These are phyloP conservation scores for Cadophora luteo-olivacea DNA, from an alignment of 2,329 filamentous ascomycete genomes.

Conservation along the genomic window DNA sequence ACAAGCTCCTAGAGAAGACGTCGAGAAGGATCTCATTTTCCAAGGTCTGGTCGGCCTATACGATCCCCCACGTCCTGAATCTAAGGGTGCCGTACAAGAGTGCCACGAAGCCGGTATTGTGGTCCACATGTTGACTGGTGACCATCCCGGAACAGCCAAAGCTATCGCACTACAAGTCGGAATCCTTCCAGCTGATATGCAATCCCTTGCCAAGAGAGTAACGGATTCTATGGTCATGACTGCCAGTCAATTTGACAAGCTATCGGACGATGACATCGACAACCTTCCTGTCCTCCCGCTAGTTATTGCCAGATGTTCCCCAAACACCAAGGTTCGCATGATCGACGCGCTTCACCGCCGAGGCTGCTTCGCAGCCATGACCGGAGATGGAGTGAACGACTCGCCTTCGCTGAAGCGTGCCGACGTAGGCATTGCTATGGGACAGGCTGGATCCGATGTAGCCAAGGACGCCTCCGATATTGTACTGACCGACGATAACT, in stretches of 20 bases:
- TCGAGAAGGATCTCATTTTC: constrained; percentile 74
- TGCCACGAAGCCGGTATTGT: constrained; percentile 72
- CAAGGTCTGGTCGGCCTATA: constrained; percentile 70
- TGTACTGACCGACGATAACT: constrained; percentile 74
- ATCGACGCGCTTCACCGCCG: constrained; percentile 85
- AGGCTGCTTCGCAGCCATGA: constrained; percentile 65
- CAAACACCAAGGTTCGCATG: constrained; percentile 89
- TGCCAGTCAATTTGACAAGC: constrained; percentile 78
- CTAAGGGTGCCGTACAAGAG: constrained; percentile 61
- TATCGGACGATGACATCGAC: constrained; percentile 79
- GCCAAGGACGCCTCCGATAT: constrained; percentile 67
- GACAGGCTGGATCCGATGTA: constrained; percentile 65
- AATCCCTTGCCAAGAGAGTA: constrained; percentile 64
- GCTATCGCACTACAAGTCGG: constrained; percentile 82
- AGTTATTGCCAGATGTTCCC: constrained; percentile 84
- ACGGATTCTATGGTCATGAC: constrained; percentile 76
- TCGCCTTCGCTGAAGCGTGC: constrained; percentile 61
- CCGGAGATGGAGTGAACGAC: constrained; percentile 54
- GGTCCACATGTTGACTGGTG: constrained; percentile 83
- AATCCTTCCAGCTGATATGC: constrained; percentile 71
- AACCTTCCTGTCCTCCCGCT: constrained; percentile 75
- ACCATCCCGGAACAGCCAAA: constrained; percentile 78
- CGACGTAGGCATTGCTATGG: constrained; percentile 73
- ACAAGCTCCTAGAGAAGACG: constrained; percentile 59
- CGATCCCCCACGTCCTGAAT: constrained; percentile 64